Evolutionary conservation across 2,329 filamentous ascomycete species (phyloP).

Genomic region (Colletotrichum caudatum): DNA sequence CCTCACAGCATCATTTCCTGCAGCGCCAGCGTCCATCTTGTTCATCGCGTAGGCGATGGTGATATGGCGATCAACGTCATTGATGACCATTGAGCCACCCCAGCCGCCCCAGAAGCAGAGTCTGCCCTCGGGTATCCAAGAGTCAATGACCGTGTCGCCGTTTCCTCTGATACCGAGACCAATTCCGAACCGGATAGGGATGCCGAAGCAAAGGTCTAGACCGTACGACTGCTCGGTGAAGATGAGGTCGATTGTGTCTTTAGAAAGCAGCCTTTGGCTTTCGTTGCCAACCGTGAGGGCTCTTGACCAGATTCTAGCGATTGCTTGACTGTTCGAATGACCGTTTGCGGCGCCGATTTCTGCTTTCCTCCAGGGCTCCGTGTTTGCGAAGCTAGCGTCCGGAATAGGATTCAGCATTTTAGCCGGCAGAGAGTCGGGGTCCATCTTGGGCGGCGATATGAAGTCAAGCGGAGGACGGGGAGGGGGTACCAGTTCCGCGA

Average conservation of each 20-base stretch:
- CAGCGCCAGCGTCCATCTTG: slow-evolving; percentile 50
- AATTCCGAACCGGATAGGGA: slow-evolving; percentile 55
- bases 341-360: slow-evolving; percentile 60
- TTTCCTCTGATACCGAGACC: slow-evolving; percentile 54
- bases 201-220: slow-evolving; percentile 53
- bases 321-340: slow-evolving; percentile 57
- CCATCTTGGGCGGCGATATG: slow-evolving; percentile 37
- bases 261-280: slow-evolving; percentile 52
- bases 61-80: slow-evolving; percentile 56
- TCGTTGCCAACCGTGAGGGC: slow-evolving; percentile 43
- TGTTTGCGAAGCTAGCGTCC: slow-evolving; percentile 41
- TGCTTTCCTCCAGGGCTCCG: slow-evolving; percentile 51
- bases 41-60: slow-evolving; percentile 62
- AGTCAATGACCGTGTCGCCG: slow-evolving; percentile 43
- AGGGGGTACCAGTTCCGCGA: slow-evolving; percentile 51
- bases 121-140: slow-evolving; percentile 50
- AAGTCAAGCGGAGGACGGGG: slow-evolving; percentile 40
- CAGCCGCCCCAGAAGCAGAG: slow-evolving; percentile 58
- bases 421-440: slow-evolving; percentile 45
- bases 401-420: slow-evolving; percentile 47
- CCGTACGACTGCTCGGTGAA: slow-evolving; percentile 58
- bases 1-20: slow-evolving; percentile 12
- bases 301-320: slow-evolving; percentile 56
- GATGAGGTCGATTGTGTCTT: slow-evolving; percentile 57
- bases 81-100: slow-evolving; percentile 58